Conservation (phyloP, 1,284 basidiomycete genomes). For the Sparassis latifolia region DNA sequence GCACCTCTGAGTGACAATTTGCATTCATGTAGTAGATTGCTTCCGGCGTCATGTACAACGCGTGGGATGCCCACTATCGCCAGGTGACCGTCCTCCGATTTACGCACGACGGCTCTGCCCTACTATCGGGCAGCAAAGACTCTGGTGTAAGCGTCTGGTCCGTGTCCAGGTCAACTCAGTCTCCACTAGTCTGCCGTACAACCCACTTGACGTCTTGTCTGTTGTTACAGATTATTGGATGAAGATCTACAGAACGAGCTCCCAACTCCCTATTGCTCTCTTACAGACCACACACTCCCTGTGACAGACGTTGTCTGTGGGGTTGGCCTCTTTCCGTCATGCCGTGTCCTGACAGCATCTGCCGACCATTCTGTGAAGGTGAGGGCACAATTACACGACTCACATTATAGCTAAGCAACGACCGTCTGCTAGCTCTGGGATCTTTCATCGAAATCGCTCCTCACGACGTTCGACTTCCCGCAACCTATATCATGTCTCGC, state of each 20-base stretch:
- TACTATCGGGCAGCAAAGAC: slow-evolving; percentile 88
- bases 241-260: slow-evolving; percentile 63
- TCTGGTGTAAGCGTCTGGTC: slow-evolving; percentile 87
- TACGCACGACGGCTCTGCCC: slow-evolving; percentile 71
- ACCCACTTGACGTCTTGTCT: background rate
- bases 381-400: slow-evolving; percentile 8
- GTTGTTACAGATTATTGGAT: slow-evolving; percentile 52
- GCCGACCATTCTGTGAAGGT: slow-evolving; percentile 93
- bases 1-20: slow-evolving; percentile 10
- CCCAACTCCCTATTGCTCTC: slow-evolving; percentile 70
- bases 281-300: slow-evolving; percentile 90
- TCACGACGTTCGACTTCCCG: slow-evolving; percentile 86
- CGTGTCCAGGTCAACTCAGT: slow-evolving; percentile 51
- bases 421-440: slow-evolving; percentile 66
- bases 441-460: slow-evolving; percentile 62
- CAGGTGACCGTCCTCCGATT: slow-evolving; percentile 80
- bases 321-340: slow-evolving; percentile 71
- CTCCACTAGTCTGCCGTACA: background rate
- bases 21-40: slow-evolving; percentile 53
- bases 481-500: slow-evolving; percentile 61
- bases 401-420: slow-evolving; percentile 9
- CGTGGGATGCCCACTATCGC: slow-evolving; percentile 95
- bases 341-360: slow-evolving; percentile 76
- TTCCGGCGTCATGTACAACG: slow-evolving; percentile 83
- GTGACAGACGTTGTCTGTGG: slow-evolving; percentile 81